A percentile compares a stretch with the other conserved stretches of the same genome.
Evolutionary conservation across 2,329 filamentous ascomycete genomes (phyloP).

Genomic region (Dactylellina leptospora): DNA sequence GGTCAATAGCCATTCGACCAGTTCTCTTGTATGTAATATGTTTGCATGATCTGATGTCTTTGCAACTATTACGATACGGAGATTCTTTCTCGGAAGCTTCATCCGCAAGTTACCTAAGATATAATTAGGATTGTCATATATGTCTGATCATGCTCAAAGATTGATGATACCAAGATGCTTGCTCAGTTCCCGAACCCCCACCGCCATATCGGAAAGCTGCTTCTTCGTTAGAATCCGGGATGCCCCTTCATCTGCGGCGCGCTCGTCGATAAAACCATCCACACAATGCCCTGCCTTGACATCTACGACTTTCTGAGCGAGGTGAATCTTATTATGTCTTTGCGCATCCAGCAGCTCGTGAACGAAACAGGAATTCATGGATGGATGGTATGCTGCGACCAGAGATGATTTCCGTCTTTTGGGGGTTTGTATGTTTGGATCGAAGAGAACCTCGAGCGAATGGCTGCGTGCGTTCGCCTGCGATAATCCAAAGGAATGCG

Average conservation of each 20-base stretch:
- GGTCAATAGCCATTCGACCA: conserved; percentile 82
- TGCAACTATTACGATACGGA: conserved; percentile 84
- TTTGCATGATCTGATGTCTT: conserved; percentile 89
- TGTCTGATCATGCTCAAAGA: conserved; percentile 66
- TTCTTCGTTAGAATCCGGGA: conserved; percentile 90
- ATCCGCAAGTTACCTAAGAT: conserved; percentile 64
- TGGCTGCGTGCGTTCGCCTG: conserved; percentile 29
- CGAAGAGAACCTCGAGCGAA: conserved; percentile 68
- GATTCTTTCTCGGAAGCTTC: conserved; percentile 80
- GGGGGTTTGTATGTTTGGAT: conserved; percentile 65
- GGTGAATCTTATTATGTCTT: conserved; percentile 60
- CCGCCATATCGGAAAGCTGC: conserved; percentile 95
- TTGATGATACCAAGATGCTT: conserved; percentile 78
- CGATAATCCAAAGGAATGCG: neutral
- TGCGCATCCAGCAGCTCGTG: conserved; percentile 72
- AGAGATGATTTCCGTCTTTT: conserved; percentile 74
- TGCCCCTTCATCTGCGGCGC: conserved; percentile 63
- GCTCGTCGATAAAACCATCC: conserved; percentile 55
- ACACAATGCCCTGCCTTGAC: conserved; percentile 31
- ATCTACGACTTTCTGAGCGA: conserved; percentile 59
- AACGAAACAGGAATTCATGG: conserved; percentile 68
- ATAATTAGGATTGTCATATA: conserved; percentile 11
- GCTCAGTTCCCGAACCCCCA: conserved; percentile 89
- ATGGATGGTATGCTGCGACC: conserved; percentile 64
- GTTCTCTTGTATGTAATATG: conserved; percentile 77